Evolutionary conservation across 2,329 filamentous ascomycete genomes (phyloP), one percentile per base, ranked within the genome.

Genomic region (Penicillium aurantiogriseum): DNA sequence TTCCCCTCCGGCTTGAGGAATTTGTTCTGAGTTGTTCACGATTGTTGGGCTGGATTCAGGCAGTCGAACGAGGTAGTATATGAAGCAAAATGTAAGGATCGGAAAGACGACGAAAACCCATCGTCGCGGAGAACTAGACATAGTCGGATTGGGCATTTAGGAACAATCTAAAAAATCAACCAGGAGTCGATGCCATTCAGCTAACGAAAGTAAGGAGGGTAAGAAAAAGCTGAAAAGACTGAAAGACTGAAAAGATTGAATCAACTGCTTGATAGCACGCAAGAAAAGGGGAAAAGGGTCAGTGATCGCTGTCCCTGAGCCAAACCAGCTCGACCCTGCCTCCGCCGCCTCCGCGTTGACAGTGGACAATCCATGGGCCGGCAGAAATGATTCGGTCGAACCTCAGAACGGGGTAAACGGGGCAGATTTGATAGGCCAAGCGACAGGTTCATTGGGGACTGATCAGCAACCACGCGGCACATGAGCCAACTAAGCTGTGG

Each of bases 401-500:
- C 40, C 45, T 43, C 40, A 36, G 29, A 42, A 56, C 52, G 43
- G 55, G 50, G 45, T 35, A 31, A 38, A 56, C 52, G 43, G 53
- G 48, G 47, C 23, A 49, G 23, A 25, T 48, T 61, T 62, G 62
- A 64, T 66, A 63, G 63, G 60, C 49, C 46, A 51, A 57, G 33
- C 29, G 51, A 31, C 48, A 46, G 21, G 56, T 59, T 54, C 42
- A 45, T 44, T 59, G 54, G 56, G 56, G 52, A 59, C 56, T 27
- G 64, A 67, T 65, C 63, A 59, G 46, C 64, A n/a, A 61, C 55
- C 60, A 66, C 60, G 60, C 62, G 63, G 65, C 57, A 56, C 57
- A 66, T 33, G 29, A 59, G 46, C 60, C 63, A 65, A 67, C 58
- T 59, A 62, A 50, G 42, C 58, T 43, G 46, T 52, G 45, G 56